phyloP scores from a whole-genome alignment of 2,329 filamentous ascomycete genomes.

The Beauveria bassiana region DNA sequence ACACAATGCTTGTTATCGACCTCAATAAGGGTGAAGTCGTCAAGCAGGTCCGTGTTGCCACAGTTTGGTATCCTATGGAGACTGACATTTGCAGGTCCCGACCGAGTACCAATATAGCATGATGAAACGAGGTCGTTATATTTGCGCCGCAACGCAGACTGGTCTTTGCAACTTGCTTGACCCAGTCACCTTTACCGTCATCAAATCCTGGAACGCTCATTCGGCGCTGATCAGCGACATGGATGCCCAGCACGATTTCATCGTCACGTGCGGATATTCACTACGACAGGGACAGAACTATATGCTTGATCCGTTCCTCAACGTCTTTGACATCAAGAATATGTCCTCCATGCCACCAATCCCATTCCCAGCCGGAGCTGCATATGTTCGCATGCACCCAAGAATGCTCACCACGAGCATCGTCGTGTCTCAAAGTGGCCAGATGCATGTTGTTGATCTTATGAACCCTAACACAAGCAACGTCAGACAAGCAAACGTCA shows the following conservation, averaged over 20 bases:
- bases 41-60: slow-evolving; percentile 46
- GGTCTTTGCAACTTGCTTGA: slow-evolving; percentile 85
- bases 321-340: slow-evolving; percentile 92
- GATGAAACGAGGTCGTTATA: slow-evolving; percentile 85
- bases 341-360: slow-evolving; percentile 83
- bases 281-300: slow-evolving; percentile 64
- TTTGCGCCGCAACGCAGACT: slow-evolving; percentile 80
- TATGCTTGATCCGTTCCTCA: slow-evolving; percentile 86
- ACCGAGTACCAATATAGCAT: slow-evolving; percentile 76
- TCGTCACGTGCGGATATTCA: slow-evolving; percentile 92
- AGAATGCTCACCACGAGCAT: slow-evolving; percentile 92
- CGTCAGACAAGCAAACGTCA: slow-evolving; percentile 73
- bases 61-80: background rate
- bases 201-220: slow-evolving; percentile 88
- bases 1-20: slow-evolving; percentile 72
- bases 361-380: slow-evolving; percentile 84
- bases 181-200: slow-evolving; percentile 64
- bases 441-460: slow-evolving; percentile 92
- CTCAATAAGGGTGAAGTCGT: slow-evolving; percentile 63
- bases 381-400: slow-evolving; percentile 94
- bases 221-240: slow-evolving; percentile 87
- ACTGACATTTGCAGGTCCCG: slow-evolving; percentile 46
- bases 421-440: slow-evolving; percentile 82
- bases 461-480: slow-evolving; percentile 88
- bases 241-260: slow-evolving; percentile 91